Percentiles rank a stretch among this genome's conserved stretches.
These are phyloP conservation scores for Medicago truncatula DNA, from an alignment of 306 rosid species.

Conservation along the genomic window MtrunA17r5.0-ANR NC_053049.1:7082001-7082500, in stretches of 20 bases:
- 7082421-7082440: slow-evolving; percentile 99
- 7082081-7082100: slow-evolving; percentile 96
- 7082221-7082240: slow-evolving; percentile 97
- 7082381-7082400: slow-evolving; percentile 99
- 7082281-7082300: slow-evolving; percentile 97
- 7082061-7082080: slow-evolving; percentile 96
- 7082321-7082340: slow-evolving; percentile 99
- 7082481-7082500: slow-evolving; percentile 96
- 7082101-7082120: slow-evolving; percentile 88
- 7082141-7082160: slow-evolving; percentile 83
- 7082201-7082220: slow-evolving; percentile 97
- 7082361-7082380: slow-evolving; percentile 98
- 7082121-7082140: slow-evolving; percentile 83
- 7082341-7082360: slow-evolving; percentile 99
- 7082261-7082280: slow-evolving; percentile 97
- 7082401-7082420: slow-evolving; percentile 95
- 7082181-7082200: slow-evolving; percentile 94
- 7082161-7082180: slow-evolving; percentile 86
- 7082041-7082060: slow-evolving; percentile 88
- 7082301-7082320: slow-evolving; percentile 92
- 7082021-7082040: slow-evolving; percentile 91
- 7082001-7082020: slow-evolving; percentile 87
- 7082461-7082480: slow-evolving; percentile 96
- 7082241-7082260: slow-evolving; percentile 94
- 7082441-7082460: slow-evolving; percentile 99